Base-by-base conservation (phyloP, 768 basidiomycete genomes). In the Saitozyma sp. region DNA sequence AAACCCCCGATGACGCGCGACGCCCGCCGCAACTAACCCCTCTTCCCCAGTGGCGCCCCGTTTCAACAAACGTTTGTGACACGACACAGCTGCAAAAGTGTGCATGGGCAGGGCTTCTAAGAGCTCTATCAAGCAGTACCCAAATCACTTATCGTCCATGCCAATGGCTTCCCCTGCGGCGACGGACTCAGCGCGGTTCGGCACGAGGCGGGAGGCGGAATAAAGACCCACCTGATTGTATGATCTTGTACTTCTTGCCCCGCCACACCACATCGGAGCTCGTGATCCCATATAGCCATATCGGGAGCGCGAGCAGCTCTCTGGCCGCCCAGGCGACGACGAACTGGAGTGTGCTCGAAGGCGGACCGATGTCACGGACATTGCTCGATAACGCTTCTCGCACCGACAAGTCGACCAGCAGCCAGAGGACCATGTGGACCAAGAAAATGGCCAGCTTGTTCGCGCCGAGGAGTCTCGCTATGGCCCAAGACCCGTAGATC, bases 181-280 rank as follows among this genome's bases (percentile, higher is more conserved):
- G 29, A 29, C 29, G 5, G 29, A 2, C 29, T 29, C 29, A 29
- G 29, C 29, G 29, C 5, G 29, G 5, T 29, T 29, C 5, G 2
- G 29, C 29, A 29, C 29, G 29, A 29, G 29, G 29, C 10, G 50
- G 45, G 29, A 29, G 29, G 29, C 10, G 50, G 45, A 8, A 19
- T 53, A 19, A 17, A 6, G 4, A 87, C 76, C 88, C 88, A 51
- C 94, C 93, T 68, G 91, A 89, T 42, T 80, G 80, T 63, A 87
- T 77, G 50, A 97, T 85, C 65, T 83, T 83, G 79, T 97, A 99
- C 66, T 78, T 84, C 72, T 81, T 83, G 0, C 94, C 95, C 74
- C 96, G 84, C 96, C 96, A 99, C 0, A 83, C 82, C 40, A 99
- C 91, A 61, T 87, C 86, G 75, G 86, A 83, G 38, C 94, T 92